Base-by-base conservation (phyloP, 2,329 filamentous ascomycete genomes). In the Harringtonia lauricola region DNA sequence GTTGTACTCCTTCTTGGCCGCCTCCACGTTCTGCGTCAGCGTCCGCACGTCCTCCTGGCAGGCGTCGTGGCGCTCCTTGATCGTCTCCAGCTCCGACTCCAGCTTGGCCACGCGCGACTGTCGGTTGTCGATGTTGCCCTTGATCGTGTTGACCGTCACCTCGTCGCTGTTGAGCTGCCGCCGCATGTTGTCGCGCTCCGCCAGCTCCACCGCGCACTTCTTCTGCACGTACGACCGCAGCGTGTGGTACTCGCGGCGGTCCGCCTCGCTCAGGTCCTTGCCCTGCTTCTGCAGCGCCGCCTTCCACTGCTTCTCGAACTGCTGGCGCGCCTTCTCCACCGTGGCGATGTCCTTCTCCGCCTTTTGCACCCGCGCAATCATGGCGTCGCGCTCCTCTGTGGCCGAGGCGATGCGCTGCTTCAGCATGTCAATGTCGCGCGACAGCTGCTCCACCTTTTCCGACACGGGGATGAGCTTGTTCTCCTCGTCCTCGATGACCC, bases 161-260 rank as follows among this genome's bases (percentile, higher is more conserved):
- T 90, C 83, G 55, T 96, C 89, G 0, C 87, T 92, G 63, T 90
- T 95, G 48, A 87, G 73, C 57, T 95, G 87, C 19, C 89, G 86
- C 45, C 79, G 76, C n/a, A 95, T 74, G 50, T 88, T 86, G 61
- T 94, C 86, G 33, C 95, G 72, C 52, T 86, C 86, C 51, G 82
- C 76, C 57, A 92, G 86, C 54, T 94, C 86, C 9, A 77, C 74
- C 8, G 88, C 84, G 24, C 86, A 84, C 51, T 82, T 84, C 51
- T 86, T 81, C 60, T 86, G 87, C 47, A 94, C 86, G 56, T 95
- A 84, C 50, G 86, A 79, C 47, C 83, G 83, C 38, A 98, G 76
- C 36, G 73, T 74, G 56, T 88, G 87, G 65, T 95, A 95, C 60
- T 95, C 87, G 55, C 87, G 86, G 46, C 90, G 77, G 61, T 98